phyloP scores from a whole-genome alignment of 2,329 filamentous ascomycete genomes.

The Ascochyta viciae-villosae region DNA sequence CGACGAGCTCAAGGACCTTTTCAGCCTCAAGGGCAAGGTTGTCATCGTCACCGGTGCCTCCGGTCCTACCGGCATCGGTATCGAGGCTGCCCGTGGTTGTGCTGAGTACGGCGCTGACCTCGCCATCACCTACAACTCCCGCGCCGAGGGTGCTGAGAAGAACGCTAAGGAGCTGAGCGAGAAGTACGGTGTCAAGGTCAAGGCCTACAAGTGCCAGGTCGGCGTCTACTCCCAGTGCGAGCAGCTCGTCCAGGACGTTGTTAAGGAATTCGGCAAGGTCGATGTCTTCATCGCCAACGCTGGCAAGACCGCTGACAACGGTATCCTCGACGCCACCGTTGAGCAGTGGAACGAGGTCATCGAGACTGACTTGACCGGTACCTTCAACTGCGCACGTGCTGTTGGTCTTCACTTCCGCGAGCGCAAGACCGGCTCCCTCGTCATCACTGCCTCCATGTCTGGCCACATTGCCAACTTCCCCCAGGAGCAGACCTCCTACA shows the following conservation, averaged over 20 bases:
- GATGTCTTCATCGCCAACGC: constrained; percentile 74
- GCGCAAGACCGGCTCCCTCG: constrained; percentile 67
- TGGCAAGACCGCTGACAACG: constrained; percentile 72
- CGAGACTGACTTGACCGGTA: constrained; percentile 85
- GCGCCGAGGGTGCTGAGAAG: constrained; percentile 67
- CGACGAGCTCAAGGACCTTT: constrained; percentile 63
- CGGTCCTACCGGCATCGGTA: constrained; percentile 72
- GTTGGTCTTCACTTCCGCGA: constrained; percentile 81
- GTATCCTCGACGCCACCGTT: constrained; percentile 72
- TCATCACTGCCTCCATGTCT: constrained; percentile 77
- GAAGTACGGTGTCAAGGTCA: constrained; percentile 69
- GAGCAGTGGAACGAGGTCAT: constrained; percentile 80
- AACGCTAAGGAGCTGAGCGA: constrained; percentile 68
- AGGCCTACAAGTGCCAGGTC: constrained; percentile 72
- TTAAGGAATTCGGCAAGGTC: constrained; percentile 74
- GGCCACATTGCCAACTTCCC: constrained; percentile 86
- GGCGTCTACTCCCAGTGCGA: constrained; percentile 64
- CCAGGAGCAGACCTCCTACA: constrained; percentile 64
- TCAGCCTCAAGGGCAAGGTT: constrained; percentile 62
- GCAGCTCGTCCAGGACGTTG: constrained; percentile 64
- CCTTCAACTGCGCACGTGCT: constrained; percentile 86
- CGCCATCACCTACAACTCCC: constrained; percentile 71
- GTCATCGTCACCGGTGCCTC: constrained; percentile 61
- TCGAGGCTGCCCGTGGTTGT: constrained; percentile 69
- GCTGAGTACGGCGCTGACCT: constrained; percentile 70